Percentiles rank a stretch among this genome's conserved stretches.
These are phyloP conservation scores for Aspergillus texensis DNA, from an alignment of 2,329 filamentous ascomycete genomes.

Conservation along the genomic window DNA sequence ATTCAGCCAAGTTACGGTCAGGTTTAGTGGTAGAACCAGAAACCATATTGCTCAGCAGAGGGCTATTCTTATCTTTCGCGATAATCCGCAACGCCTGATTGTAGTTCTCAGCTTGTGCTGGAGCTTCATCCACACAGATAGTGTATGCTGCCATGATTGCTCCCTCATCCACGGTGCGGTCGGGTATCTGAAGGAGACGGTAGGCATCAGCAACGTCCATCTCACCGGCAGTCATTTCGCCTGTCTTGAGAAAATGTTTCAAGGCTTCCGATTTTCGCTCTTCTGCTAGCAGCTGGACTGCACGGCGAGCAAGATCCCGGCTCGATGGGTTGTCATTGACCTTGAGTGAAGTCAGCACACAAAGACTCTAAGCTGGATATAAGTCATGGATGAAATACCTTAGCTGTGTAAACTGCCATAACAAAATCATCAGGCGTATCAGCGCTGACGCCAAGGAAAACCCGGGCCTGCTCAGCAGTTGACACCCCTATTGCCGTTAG, in stretches of 20 bases:
- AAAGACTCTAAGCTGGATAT: background rate
- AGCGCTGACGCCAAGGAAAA: slow-evolving; percentile 59
- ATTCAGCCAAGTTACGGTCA: slow-evolving; percentile 48
- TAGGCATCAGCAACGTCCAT: slow-evolving; percentile 62
- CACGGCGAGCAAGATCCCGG: slow-evolving; percentile 55
- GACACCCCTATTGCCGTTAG: slow-evolving; percentile 50
- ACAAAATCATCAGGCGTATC: slow-evolving; percentile 60
- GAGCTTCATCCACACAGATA: slow-evolving; percentile 49
- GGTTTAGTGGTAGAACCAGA: slow-evolving; percentile 33
- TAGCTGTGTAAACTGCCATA: slow-evolving; percentile 58
- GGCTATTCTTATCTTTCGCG: slow-evolving; percentile 46
- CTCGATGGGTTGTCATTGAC: slow-evolving; percentile 54
- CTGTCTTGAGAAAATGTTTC: slow-evolving; percentile 56
- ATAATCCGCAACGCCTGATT: slow-evolving; percentile 53
- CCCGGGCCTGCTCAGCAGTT: slow-evolving; percentile 65
- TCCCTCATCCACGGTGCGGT: slow-evolving; percentile 56
- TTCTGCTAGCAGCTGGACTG: slow-evolving; percentile 62
- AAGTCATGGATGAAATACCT: slow-evolving; percentile 43
- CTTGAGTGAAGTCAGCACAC: slow-evolving; percentile 34
- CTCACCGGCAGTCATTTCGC: slow-evolving; percentile 50
- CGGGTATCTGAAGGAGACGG: slow-evolving; percentile 53
- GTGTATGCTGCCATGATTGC: slow-evolving; percentile 54
- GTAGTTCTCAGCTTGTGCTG: slow-evolving; percentile 49
- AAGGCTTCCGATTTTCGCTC: slow-evolving; percentile 59
- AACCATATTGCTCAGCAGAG: slow-evolving; percentile 37